Conservation (phyloP, 495 filamentous ascomycete species). For the Penicillium ochrochloron region DNA sequence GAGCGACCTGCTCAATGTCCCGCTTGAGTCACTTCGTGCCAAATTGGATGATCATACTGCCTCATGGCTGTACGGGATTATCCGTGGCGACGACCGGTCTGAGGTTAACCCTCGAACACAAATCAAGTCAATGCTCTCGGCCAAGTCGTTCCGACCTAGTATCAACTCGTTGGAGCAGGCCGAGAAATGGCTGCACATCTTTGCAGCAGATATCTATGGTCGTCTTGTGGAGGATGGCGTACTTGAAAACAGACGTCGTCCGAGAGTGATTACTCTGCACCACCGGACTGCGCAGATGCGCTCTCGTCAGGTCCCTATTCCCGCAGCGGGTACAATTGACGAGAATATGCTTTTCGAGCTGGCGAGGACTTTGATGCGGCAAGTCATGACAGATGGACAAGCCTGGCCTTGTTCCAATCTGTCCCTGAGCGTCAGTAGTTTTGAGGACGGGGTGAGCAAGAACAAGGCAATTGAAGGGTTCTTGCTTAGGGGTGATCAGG, state of each 20-base stretch:
- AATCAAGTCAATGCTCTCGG: slow-evolving; percentile 98
- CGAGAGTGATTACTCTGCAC: slow-evolving; percentile 82
- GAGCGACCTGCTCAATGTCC: slow-evolving; percentile 70
- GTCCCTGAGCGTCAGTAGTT: slow-evolving; percentile 82
- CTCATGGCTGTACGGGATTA: slow-evolving; percentile 82
- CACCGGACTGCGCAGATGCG: slow-evolving; percentile 72
- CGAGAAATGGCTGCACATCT: slow-evolving; percentile 86
- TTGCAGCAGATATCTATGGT: slow-evolving; percentile 89
- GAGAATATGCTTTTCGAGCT: slow-evolving; percentile 76
- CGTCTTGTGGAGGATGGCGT: slow-evolving; percentile 91
- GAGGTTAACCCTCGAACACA: slow-evolving; percentile 91
- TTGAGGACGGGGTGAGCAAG: slow-evolving; percentile 82
- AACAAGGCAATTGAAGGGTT: slow-evolving; percentile 88
- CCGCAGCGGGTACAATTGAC: slow-evolving; percentile 71
- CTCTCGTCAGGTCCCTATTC: slow-evolving; percentile 76
- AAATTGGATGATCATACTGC: slow-evolving; percentile 87
- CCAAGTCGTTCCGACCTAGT: slow-evolving; percentile 89
- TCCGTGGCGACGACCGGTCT: slow-evolving; percentile 83
- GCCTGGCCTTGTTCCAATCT: slow-evolving; percentile 89
- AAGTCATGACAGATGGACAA: slow-evolving; percentile 74
- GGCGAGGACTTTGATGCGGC: slow-evolving; percentile 73
- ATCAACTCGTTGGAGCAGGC: slow-evolving; percentile 84
- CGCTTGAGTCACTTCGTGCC: slow-evolving; percentile 77
- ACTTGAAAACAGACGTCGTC: slow-evolving; percentile 83
- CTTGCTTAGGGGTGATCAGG: slow-evolving; percentile 77